Percentiles rank a stretch among this genome's conserved stretches.
phyloP scores from a whole-genome alignment of 2,329 filamentous ascomycete species.

The Corynespora cassiicola region DNA sequence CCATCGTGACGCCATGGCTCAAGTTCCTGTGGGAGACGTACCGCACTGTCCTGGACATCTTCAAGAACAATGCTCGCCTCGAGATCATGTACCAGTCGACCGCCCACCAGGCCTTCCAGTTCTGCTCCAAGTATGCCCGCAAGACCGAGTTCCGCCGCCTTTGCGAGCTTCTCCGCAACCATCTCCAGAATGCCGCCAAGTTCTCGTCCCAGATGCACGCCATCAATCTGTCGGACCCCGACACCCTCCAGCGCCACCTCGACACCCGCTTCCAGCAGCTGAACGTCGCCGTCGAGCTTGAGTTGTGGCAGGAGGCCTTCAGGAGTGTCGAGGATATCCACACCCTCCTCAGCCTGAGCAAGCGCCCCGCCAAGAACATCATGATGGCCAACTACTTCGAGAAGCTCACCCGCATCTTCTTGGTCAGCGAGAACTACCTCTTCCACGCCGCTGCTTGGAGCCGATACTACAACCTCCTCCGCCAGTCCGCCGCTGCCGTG shows the following conservation, averaged over 20 bases:
- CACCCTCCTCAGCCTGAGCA: slow-evolving; percentile 95
- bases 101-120: slow-evolving; percentile 97
- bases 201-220: slow-evolving; percentile 99
- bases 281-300: slow-evolving; percentile 96
- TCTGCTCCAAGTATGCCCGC: slow-evolving; percentile 96
- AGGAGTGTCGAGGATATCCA: slow-evolving; percentile 99
- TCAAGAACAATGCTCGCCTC: slow-evolving; percentile 97
- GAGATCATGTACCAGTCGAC: slow-evolving; percentile 99
- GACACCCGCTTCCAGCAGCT: slow-evolving; percentile 98
- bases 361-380: slow-evolving; percentile 95
- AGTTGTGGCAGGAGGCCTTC: slow-evolving; percentile 99
- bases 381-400: slow-evolving; percentile 99
- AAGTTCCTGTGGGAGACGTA: slow-evolving; percentile 99
- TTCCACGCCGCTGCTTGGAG: slow-evolving; percentile 99
- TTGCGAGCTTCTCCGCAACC: slow-evolving; percentile 96
- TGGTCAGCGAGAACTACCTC: slow-evolving; percentile 98
- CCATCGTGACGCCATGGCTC: slow-evolving; percentile 98
- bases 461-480: slow-evolving; percentile 94
- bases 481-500: slow-evolving; percentile 84
- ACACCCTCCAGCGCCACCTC: slow-evolving; percentile 94
- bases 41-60: slow-evolving; percentile 95
- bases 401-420: slow-evolving; percentile 97
- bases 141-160: slow-evolving; percentile 99
- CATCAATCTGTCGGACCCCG: slow-evolving; percentile 97
- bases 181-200: slow-evolving; percentile 98